Evolutionary conservation across 73 alveolate species (phyloP).

Genomic region (Loxodes magnus): DNA sequence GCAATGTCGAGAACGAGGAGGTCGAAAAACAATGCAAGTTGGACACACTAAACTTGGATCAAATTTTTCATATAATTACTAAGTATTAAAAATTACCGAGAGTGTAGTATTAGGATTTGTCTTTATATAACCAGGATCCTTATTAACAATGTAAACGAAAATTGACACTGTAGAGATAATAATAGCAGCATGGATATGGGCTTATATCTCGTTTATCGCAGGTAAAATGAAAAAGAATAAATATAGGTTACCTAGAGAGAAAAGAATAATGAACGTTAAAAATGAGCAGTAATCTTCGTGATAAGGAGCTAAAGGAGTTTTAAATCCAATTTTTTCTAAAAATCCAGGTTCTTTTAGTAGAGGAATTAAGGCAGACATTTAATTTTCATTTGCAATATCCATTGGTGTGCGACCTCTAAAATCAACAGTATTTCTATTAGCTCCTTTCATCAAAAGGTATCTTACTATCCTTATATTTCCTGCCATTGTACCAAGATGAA

Average conservation of each 20-base stretch:
- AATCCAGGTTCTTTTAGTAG: constrained; percentile 12
- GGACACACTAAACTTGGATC: constrained; percentile 28
- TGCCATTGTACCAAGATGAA: constrained; percentile 61
- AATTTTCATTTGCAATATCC: constrained; percentile 41
- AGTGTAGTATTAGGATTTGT: not conserved
- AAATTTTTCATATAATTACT: constrained; percentile 9
- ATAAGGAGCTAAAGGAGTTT: constrained; percentile 7
- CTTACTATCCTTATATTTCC: constrained; percentile 48
- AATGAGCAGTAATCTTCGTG: not conserved
- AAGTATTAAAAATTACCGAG: too few species aligned
- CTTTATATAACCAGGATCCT: constrained; percentile 11
- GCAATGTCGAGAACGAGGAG: constrained; percentile 64
- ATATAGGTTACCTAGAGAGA: not conserved
- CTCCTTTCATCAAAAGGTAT: constrained; percentile 72
- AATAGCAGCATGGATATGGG: too few species aligned
- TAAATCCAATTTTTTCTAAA: not conserved
- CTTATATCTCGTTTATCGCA: not conserved
- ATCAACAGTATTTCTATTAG: constrained; percentile 45
- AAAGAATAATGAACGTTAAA: not conserved
- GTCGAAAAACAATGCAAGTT: constrained; percentile 35
- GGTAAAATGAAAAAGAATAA: not conserved
- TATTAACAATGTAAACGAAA: not conserved
- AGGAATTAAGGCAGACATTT: not conserved
- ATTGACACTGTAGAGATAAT: not conserved
- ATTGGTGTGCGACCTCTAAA: constrained; percentile 49